Evolutionary conservation across 768 basidiomycete genomes (phyloP).

Genomic region (Mycena alexandri): DNA sequence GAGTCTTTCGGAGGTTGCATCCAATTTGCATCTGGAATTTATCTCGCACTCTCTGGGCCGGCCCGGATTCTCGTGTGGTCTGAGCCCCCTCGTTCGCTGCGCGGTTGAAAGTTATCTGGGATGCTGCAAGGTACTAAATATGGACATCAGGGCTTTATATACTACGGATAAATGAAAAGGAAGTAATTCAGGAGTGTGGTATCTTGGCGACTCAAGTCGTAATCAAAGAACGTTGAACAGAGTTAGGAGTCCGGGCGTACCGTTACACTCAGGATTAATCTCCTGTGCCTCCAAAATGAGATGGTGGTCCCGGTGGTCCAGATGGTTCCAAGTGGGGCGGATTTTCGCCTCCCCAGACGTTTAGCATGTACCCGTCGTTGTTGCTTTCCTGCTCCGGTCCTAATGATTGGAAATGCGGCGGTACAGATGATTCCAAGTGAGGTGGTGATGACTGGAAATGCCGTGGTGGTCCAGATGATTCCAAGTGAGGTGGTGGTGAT

Average conservation of each 20-base stretch:
- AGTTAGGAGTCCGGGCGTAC: constrained; percentile 16
- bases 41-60: too few relatives aligned
- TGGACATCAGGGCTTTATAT: constrained; percentile 14
- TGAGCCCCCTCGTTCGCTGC: constrained; percentile 13
- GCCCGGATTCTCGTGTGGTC: constrained; percentile 11
- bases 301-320: constrained; percentile 17
- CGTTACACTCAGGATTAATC: constrained; percentile 19
- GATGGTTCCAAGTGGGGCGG: constrained; percentile 14
- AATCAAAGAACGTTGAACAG: constrained; percentile 17
- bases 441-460: constrained; percentile 14
- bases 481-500: too few relatives aligned
- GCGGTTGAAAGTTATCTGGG: constrained; percentile 15
- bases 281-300: constrained; percentile 17
- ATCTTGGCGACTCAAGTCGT: constrained; percentile 18
- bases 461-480: too few relatives aligned
- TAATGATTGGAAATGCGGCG: constrained; percentile 14
- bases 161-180: constrained; percentile 20
- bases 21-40: constrained; percentile 13
- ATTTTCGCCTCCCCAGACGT: constrained; percentile 12
- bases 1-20: constrained; percentile 15
- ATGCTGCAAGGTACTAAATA: constrained; percentile 20
- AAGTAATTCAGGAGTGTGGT: constrained; percentile 19
- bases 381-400: constrained; percentile 9
- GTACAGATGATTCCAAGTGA: constrained; percentile 15
- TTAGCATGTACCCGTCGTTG: constrained; percentile 10